Percentiles rank a stretch among this genome's conserved stretches.
These are phyloP conservation scores for Collybia sordida DNA, from an alignment of 768 basidiomycete species.

Conservation along the genomic window DNA sequence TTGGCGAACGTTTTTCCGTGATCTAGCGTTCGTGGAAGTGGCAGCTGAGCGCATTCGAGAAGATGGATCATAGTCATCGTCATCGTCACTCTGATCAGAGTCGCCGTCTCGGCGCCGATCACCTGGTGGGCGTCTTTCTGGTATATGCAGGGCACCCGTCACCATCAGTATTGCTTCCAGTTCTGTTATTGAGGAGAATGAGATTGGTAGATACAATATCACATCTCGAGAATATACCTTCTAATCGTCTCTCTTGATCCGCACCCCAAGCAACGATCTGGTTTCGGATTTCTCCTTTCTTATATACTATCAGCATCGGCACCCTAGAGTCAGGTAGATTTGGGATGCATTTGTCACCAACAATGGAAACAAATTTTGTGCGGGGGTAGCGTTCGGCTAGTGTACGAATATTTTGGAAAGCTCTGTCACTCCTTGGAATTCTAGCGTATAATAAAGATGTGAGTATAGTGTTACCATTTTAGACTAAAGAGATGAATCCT, in stretches of 20 bases:
- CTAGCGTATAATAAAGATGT: slow-evolving; percentile 34
- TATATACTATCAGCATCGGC: slow-evolving; percentile 92
- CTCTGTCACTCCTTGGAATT: slow-evolving; percentile 75
- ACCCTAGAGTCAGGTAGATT: slow-evolving; percentile 89
- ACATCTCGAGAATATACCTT: slow-evolving; percentile 50
- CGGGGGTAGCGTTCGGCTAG: slow-evolving; percentile 85
- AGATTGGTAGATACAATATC: not conserved
- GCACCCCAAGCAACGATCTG: slow-evolving; percentile 86
- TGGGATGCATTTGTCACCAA: slow-evolving; percentile 94
- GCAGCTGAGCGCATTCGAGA: slow-evolving; percentile 57
- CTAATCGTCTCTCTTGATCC: slow-evolving; percentile 69
- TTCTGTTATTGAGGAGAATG: slow-evolving; percentile 37
- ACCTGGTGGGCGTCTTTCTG: slow-evolving; percentile 40
- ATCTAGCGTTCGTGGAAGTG: slow-evolving; percentile 52
- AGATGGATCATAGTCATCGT: slow-evolving; percentile 47
- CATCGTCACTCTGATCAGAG: slow-evolving; percentile 47
- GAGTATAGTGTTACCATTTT: not conserved
- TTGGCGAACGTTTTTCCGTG: slow-evolving; percentile 55
- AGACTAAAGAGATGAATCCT: slow-evolving; percentile 27
- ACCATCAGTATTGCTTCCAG: slow-evolving; percentile 70
- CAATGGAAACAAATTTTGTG: slow-evolving; percentile 95
- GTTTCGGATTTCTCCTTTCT: slow-evolving; percentile 85
- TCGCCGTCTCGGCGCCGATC: slow-evolving; percentile 32
- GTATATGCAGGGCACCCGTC: slow-evolving; percentile 62
- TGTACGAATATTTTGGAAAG: slow-evolving; percentile 64